Evolutionary conservation across 2,329 filamentous ascomycete species (phyloP).

Genomic region (Ceratocystis eucalypticola): DNA sequence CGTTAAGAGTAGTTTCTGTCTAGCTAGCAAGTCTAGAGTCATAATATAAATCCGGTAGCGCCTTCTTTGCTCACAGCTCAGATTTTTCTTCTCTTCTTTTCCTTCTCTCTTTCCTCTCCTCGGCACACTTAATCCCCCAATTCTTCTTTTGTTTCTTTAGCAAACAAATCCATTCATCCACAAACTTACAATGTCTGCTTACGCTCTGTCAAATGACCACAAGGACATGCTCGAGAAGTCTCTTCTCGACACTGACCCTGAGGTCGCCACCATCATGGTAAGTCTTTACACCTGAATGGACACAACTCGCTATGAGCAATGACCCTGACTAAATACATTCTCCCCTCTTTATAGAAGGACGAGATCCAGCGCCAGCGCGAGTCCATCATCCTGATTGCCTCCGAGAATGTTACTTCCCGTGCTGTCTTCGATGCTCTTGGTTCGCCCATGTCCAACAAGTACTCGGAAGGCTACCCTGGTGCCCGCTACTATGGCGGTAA

Average conservation of each 20-base stretch:
- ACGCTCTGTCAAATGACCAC: constrained; percentile 41
- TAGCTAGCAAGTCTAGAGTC: background rate
- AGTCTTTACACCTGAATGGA: constrained; percentile 22
- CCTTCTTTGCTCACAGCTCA: constrained; percentile 5
- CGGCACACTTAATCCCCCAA: background rate
- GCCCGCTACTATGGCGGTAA: constrained; percentile 99
- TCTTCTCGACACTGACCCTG: constrained; percentile 78
- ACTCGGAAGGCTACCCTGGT: constrained; percentile 96
- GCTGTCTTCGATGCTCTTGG: constrained; percentile 96
- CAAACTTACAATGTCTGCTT: constrained; percentile 31
- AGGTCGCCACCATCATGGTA: constrained; percentile 96
- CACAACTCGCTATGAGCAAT: constrained; percentile 23
- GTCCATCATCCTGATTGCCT: constrained; percentile 96
- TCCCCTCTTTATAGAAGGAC: constrained; percentile 46
- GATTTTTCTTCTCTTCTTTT: constrained; percentile 7
- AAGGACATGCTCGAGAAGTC: constrained; percentile 86
- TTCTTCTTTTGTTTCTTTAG: background rate
- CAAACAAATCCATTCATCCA: background rate
- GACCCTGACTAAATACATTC: constrained; percentile 19
- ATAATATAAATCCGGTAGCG: constrained; percentile 9
- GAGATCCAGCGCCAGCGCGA: constrained; percentile 96
- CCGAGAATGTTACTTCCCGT: constrained; percentile 97
- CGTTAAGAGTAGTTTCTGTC: constrained; percentile 1
- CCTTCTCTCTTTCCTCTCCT: background rate
- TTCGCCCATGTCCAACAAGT: constrained; percentile 95